A percentile compares a stretch with the other conserved stretches of the same genome.
phyloP scores from a whole-genome alignment of 139 green algal genomes.

The Closterium sp. region DNA sequence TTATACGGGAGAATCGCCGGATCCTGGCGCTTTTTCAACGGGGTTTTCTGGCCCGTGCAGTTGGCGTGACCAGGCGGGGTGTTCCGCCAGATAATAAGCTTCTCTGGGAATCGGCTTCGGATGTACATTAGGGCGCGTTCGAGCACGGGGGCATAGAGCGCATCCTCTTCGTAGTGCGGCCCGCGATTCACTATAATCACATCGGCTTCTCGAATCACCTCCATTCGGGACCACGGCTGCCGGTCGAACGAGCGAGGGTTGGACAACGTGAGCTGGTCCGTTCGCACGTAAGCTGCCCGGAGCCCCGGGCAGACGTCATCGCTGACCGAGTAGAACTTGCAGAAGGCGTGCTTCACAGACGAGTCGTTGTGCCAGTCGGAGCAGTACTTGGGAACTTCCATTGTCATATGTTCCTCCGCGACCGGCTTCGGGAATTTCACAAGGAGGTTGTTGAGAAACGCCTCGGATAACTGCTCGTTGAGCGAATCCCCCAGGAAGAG shows the following conservation, averaged over 20 bases:
- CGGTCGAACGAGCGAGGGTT: background rate
- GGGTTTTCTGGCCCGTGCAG: background rate
- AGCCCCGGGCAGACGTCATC: background rate
- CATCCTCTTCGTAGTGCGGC: background rate
- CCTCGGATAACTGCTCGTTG: background rate
- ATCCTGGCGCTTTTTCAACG: background rate
- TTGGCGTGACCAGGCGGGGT: constrained; percentile 14
- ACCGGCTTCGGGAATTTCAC: background rate
- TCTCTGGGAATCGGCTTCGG: background rate
- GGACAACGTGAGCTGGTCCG: background rate
- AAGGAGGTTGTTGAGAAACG: background rate
- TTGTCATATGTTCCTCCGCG: background rate
- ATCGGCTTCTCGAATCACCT: background rate
- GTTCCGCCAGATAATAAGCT: constrained; percentile 12
- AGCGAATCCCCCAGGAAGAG: background rate
- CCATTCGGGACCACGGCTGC: background rate
- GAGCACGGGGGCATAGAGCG: background rate
- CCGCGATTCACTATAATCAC: constrained; percentile 14
- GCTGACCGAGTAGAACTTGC: background rate
- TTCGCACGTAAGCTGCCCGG: background rate
- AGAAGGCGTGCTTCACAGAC: background rate
- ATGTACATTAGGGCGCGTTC: background rate
- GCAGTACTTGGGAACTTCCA: background rate
- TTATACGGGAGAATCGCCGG: background rate
- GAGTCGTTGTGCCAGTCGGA: background rate